Evolutionary conservation across 2,329 filamentous ascomycete species (phyloP).

Genomic region (Colletotrichum kahawae): DNA sequence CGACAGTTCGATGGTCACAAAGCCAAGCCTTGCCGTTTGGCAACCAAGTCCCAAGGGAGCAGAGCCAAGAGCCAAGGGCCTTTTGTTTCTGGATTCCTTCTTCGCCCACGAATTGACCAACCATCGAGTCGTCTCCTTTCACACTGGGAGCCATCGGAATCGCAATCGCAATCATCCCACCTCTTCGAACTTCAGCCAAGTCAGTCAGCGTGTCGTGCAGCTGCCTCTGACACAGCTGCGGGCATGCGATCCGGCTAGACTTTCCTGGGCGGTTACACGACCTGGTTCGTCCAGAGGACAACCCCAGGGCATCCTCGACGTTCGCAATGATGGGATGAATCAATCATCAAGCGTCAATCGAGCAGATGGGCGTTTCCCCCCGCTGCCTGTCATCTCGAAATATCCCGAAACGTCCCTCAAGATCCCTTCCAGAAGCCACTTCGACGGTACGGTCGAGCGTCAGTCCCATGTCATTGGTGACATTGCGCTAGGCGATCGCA

Average conservation of each 20-base stretch:
- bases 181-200: background rate
- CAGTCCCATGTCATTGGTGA: background rate
- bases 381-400: background rate
- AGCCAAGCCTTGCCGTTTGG: background rate
- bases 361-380: background rate
- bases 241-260: background rate
- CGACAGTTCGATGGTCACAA: background rate
- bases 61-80: background rate
- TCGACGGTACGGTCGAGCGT: background rate
- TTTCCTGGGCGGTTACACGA: background rate
- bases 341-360: background rate
- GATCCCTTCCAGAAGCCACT: background rate
- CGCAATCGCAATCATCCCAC: background rate
- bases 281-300: background rate
- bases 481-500: background rate
- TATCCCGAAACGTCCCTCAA: background rate
- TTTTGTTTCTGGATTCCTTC: constrained; percentile 2
- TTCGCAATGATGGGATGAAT: background rate
- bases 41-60: background rate
- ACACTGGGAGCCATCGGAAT: background rate
- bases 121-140: background rate
- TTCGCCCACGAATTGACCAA: background rate
- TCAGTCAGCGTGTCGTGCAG: background rate
- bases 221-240: background rate
- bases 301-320: background rate